Conservation (phyloP, 2,329 filamentous ascomycete species). For the Bretziella fagacearum region DNA sequence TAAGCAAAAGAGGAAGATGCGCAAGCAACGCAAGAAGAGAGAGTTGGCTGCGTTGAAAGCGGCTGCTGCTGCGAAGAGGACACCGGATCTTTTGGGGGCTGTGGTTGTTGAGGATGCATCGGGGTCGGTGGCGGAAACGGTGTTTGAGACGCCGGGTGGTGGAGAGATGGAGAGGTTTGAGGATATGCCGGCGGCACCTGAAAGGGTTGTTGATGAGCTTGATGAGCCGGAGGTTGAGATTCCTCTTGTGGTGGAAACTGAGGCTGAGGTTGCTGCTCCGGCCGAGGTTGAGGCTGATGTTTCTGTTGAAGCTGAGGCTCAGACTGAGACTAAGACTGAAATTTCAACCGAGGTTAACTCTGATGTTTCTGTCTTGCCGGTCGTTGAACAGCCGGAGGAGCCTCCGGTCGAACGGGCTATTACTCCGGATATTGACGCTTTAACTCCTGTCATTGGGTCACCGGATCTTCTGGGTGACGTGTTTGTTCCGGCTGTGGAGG, state of each 20-base stretch:
- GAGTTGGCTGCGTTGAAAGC: not conserved
- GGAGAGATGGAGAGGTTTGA: slow-evolving; percentile 2
- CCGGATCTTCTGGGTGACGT: not conserved
- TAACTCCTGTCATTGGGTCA: not conserved
- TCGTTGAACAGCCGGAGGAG: too few species aligned
- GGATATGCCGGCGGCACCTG: not conserved
- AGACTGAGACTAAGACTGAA: not conserved
- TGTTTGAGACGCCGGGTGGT: not conserved
- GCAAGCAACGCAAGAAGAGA: slow-evolving; percentile 17
- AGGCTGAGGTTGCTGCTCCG: not conserved
- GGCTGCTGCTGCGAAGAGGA: not conserved
- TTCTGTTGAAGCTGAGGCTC: not conserved
- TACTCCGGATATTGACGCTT: not conserved
- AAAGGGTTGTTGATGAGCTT: slow-evolving; percentile 5
- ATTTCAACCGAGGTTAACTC: too few species aligned
- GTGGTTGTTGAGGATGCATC: too few species aligned
- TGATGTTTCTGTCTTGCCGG: not conserved
- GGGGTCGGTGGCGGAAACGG: not conserved
- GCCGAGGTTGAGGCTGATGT: not conserved
- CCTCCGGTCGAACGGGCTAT: not conserved
- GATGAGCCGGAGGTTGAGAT: slow-evolving; percentile 8
- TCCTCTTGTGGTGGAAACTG: not conserved
- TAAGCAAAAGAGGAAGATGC: slow-evolving; percentile 19
- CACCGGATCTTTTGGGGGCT: not conserved
- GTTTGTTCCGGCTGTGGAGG: too few species aligned